Conservation (phyloP, 2,329 filamentous ascomycete species). For the Cordyceps pruinosa region DNA sequence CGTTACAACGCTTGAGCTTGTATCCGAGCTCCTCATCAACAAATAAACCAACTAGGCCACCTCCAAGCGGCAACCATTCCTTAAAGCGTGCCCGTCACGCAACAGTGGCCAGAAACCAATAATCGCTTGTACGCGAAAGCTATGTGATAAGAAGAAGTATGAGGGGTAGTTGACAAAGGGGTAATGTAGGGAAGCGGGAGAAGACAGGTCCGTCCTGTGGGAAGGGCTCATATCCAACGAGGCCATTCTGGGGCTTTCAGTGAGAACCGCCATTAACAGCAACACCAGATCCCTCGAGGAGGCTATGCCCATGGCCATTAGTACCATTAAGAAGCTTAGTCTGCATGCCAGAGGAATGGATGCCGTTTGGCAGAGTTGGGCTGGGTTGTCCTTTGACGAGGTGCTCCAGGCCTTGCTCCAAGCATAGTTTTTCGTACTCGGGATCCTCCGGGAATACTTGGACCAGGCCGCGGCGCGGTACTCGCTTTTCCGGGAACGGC, state of each 20-base stretch:
- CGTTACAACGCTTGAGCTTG: constrained; percentile 5
- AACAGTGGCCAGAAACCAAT: background rate
- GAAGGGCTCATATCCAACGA: background rate
- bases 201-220: background rate
- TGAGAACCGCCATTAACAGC: constrained; percentile 25
- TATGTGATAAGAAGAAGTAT: constrained; percentile 7
- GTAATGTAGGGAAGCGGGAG: background rate
- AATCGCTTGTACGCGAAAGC: background rate
- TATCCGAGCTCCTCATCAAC: constrained; percentile 1
- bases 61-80: background rate
- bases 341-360: constrained; percentile 40
- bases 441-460: constrained; percentile 49
- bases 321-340: constrained; percentile 18
- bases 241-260: background rate
- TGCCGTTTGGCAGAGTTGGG: constrained; percentile 39
- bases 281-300: constrained; percentile 17
- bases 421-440: constrained; percentile 48
- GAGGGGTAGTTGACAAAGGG: background rate
- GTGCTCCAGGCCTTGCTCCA: constrained; percentile 51
- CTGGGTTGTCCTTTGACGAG: constrained; percentile 41
- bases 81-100: constrained; percentile 15
- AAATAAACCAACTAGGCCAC: constrained; percentile 7
- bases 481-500: constrained; percentile 48
- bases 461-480: constrained; percentile 48
- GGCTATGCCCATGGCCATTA: constrained; percentile 14